Conservation (phyloP, 73 alveolate species). For the Uronychia setigera region DNA sequence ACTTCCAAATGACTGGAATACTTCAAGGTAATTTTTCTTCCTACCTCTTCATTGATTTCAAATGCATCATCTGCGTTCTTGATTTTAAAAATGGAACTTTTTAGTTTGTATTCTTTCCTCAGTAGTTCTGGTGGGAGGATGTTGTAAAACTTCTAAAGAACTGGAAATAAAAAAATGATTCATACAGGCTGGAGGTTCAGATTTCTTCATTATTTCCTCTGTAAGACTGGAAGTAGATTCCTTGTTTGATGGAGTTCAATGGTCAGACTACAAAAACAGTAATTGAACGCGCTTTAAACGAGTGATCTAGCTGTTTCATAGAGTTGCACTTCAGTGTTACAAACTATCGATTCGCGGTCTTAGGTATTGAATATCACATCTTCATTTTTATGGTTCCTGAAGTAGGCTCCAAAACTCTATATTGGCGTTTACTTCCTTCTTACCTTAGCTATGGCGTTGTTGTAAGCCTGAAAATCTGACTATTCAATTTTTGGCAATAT, state of each 20-base stretch:
- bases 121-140: background rate
- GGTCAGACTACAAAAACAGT: too few relatives aligned
- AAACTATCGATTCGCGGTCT: background rate
- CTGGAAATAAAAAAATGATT: background rate
- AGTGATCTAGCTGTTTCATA: background rate
- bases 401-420: background rate
- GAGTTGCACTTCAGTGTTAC: background rate
- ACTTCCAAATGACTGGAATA: conserved; percentile 21
- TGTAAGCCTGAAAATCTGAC: background rate
- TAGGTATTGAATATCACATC: background rate
- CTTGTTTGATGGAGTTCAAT: too few relatives aligned
- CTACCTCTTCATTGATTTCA: background rate
- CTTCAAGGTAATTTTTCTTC: background rate
- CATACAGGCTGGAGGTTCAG: too few relatives aligned
- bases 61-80: background rate
- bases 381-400: background rate
- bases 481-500: background rate
- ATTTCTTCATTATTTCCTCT: too few relatives aligned
- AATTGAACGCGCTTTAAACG: background rate
- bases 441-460: background rate
- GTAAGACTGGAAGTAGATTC: too few relatives aligned
- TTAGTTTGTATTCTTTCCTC: background rate
- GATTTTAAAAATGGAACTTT: background rate
- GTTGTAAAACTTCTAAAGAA: background rate
- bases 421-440: background rate